Evolutionary conservation across 306 rosid genomes (phyloP), one percentile per base, ranked within the genome.

Genomic region (Malus asiatica): DNA sequence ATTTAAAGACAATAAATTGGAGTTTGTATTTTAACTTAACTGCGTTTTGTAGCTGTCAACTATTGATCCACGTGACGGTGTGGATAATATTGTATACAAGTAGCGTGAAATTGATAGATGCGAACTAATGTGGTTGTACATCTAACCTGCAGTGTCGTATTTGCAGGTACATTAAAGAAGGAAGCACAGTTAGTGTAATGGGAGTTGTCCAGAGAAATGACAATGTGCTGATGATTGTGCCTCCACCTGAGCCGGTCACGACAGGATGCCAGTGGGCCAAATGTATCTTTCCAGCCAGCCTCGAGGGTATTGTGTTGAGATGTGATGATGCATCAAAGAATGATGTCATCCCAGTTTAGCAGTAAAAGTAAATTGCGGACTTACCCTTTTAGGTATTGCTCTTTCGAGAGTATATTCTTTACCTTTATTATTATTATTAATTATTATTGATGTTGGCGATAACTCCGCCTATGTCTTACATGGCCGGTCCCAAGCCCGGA

Each of bases 161-260:
- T 42, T 85, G 86, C 84, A 95, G 98, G 89, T 92, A 90, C 83
- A 89, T 95, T 82, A 95, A 95, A 85, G 98, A 95, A 88, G 98
- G 98, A 48, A 95, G 97, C 91, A 92, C 98, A 13, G 98, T 92
- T n/a, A 95, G 98, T 19, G 96, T 95, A 66, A 95, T 95, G 97
- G 98, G 98, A 20, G 93, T 95, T 38, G 98, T 95, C 78, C 98
- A 89, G 70, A 88, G 98, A 84, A 95, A 92, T 51, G 97, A 95
- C 53, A 95, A 95, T 66, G 98, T 95, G 84, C 94, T 95, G 35
- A 95, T 90, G 98, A 92, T 95, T 33, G 96, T 95, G 62, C 98
- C 98, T 30, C 97, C 97, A 16, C 95, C 96, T 0, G 98, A 95
- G 78, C 96, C 98, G 5, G 73, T 95, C 48, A 78, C 96, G 0